Conservation (phyloP, 1,284 basidiomycete species). For the Acaromyces ingoldii region DNA sequence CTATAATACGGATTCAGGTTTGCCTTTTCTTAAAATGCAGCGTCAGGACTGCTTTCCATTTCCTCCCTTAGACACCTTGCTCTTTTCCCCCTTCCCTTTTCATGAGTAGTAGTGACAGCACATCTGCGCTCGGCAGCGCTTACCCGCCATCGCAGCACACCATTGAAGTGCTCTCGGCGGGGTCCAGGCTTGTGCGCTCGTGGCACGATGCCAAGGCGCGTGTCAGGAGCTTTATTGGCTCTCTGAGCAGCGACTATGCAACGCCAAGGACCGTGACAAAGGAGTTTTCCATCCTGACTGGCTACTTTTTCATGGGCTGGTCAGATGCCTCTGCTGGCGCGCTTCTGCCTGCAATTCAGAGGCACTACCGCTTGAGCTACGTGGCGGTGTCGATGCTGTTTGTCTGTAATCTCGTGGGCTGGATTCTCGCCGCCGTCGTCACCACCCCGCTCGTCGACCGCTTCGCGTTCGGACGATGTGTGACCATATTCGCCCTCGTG, state of each 20-base stretch:
- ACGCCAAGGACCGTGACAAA: background rate
- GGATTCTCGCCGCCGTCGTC: conserved; percentile 20
- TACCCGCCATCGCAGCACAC: no score
- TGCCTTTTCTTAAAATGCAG: no score
- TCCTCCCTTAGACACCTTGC: no score
- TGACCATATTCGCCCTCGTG: conserved; percentile 16
- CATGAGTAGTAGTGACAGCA: no score
- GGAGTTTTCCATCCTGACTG: background rate
- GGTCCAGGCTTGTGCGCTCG: no score
- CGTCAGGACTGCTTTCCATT: no score
- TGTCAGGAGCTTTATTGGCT: no score
- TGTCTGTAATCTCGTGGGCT: conserved; percentile 26
- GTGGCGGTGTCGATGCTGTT: conserved; percentile 26
- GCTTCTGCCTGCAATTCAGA: conserved; percentile 25
- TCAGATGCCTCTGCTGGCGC: conserved; percentile 27
- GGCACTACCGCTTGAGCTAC: conserved; percentile 20
- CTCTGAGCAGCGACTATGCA: background rate
- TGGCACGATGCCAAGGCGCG: no score
- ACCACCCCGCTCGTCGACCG: conserved; percentile 19
- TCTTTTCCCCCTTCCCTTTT: no score
- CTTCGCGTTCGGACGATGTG: conserved; percentile 21
- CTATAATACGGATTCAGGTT: no score
- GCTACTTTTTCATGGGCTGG: conserved; percentile 24
- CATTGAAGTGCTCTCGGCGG: no score
- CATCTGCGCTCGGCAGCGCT: no score